phyloP scores from a whole-genome alignment of 139 green algal species.

The Volvox reticuliferus region DNA sequence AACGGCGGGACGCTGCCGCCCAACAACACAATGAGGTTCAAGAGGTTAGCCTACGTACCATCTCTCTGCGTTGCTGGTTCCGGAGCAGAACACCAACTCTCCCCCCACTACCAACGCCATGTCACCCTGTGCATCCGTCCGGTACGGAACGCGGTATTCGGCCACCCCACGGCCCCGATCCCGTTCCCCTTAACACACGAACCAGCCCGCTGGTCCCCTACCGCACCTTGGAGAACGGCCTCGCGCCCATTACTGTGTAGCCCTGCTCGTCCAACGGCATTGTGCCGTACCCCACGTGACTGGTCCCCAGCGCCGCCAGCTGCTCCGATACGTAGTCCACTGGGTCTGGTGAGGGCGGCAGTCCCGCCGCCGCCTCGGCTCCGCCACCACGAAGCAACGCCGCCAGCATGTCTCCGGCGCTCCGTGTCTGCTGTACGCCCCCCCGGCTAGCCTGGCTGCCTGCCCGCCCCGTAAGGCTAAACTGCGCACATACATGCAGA shows the following conservation, averaged over 20 bases:
- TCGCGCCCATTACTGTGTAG: slow-evolving; percentile 68
- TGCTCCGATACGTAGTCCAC: slow-evolving; percentile 44
- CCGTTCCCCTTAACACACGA: too few relatives aligned
- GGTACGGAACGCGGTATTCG: too few relatives aligned
- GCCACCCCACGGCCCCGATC: too few relatives aligned
- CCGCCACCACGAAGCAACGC: background rate
- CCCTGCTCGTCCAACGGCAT: slow-evolving; percentile 47
- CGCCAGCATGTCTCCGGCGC: slow-evolving; percentile 11
- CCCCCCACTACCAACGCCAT: too few relatives aligned
- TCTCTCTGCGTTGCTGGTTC: too few relatives aligned
- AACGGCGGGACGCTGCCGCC: too few relatives aligned
- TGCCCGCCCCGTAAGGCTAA: background rate
- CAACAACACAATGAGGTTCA: too few relatives aligned
- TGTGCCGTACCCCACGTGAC: slow-evolving; percentile 69
- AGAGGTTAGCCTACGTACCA: too few relatives aligned
- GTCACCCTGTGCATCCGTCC: too few relatives aligned
- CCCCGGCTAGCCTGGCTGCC: background rate
- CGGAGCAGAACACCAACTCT: too few relatives aligned
- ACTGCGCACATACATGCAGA: background rate
- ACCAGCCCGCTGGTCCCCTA: too few relatives aligned
- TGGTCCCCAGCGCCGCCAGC: slow-evolving; percentile 66
- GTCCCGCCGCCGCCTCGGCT: background rate
- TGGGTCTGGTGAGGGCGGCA: background rate
- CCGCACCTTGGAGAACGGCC: slow-evolving; percentile 75
- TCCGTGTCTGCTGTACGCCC: background rate